Base-by-base conservation (phyloP, 768 basidiomycete species). In the Heimioporus sp. region DNA sequence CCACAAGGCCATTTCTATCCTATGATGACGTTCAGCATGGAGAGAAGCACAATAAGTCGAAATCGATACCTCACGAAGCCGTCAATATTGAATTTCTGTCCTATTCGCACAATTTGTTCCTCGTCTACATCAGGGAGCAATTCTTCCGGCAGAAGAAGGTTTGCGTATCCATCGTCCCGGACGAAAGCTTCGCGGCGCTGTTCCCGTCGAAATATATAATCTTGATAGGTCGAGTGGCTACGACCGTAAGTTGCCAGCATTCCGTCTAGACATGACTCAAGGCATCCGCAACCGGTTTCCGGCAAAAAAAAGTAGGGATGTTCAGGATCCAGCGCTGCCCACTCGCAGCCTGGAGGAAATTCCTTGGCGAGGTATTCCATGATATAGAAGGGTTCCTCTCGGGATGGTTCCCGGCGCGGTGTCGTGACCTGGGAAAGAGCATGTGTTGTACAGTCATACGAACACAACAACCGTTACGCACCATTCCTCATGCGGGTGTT, bases 51-150 rank as follows among this genome's bases (percentile, higher is more conserved):
- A 6, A 46, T 6, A 13, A 45, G 13, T 8, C 6, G 19, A 30
- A 17, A 37, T 46, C 47, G 21, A 28, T 46, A 64, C 75, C 77
- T 71, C 48, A 77, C 64, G 52, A 72, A 77, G 9, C 73, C 79
- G 57, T 79, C 78, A 11, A 80, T 17, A 2, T 58, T 64, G 37
- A 69, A 68, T 30, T 62, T 52, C 43, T 65, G 66, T 15, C 76
- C 75, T 78, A 79, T 7, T 67, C 51, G 57, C 80, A 80, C 13
- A 80, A 57, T 2, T 63, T 6, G 20, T 7, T 2, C 2, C 6
- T 46, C 46, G 3, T 46, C 36, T 12, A 37, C 1, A 17, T 17
- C 36, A 24, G 46, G 2, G 16, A 16, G 10, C 3, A 17, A 28
- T 30, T 46, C 24, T 28, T 28, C 6, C 24, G 5, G 24, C 4